These are phyloP conservation scores for Scalesia atractyloides DNA, from an alignment of 129 eudicot genomes.

Conservation along the genomic window DNA sequence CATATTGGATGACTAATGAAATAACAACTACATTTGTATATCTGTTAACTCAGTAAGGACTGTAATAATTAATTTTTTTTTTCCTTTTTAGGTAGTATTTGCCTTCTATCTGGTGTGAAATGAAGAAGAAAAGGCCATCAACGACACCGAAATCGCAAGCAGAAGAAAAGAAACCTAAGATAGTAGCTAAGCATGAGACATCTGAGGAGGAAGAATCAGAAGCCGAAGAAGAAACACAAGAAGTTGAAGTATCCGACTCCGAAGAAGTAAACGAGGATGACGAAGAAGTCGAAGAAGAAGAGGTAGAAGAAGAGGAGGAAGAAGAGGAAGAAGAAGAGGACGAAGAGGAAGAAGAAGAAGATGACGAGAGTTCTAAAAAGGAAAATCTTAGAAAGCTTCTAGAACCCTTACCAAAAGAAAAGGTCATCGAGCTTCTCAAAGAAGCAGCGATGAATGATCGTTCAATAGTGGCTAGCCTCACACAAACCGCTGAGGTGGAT, in stretches of 20 bases:
- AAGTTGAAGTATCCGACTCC: constrained; percentile 32
- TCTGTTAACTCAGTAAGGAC: constrained; percentile 1
- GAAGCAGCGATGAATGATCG: constrained; percentile 56
- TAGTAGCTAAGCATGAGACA: constrained; percentile 35
- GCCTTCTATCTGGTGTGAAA: constrained; percentile 16
- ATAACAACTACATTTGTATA: background rate
- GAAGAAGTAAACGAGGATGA: constrained; percentile 30
- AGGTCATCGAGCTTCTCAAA: constrained; percentile 55
- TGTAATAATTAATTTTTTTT: background rate
- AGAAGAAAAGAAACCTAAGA: constrained; percentile 40
- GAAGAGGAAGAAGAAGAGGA: constrained; percentile 30
- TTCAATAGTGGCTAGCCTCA: constrained; percentile 34
- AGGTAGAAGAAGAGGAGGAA: constrained; percentile 21
- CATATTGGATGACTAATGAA: background rate
- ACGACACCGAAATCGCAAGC: constrained; percentile 27
- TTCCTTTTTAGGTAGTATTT: constrained; percentile 24
- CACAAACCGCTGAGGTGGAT: constrained; percentile 66
- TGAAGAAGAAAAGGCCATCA: constrained; percentile 47
- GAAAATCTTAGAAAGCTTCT: constrained; percentile 58
- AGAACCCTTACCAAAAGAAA: constrained; percentile 72
- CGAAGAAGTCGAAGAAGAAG: constrained; percentile 27
- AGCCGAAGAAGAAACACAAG: constrained; percentile 26
- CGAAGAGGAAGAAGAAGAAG: constrained; percentile 22
- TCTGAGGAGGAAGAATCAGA: constrained; percentile 39
- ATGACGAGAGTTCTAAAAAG: constrained; percentile 51